A percentile compares a stretch with the other conserved stretches of the same genome.
phyloP scores from a whole-genome alignment of 2,329 filamentous ascomycete species.

The Didymella segeticola region DNA sequence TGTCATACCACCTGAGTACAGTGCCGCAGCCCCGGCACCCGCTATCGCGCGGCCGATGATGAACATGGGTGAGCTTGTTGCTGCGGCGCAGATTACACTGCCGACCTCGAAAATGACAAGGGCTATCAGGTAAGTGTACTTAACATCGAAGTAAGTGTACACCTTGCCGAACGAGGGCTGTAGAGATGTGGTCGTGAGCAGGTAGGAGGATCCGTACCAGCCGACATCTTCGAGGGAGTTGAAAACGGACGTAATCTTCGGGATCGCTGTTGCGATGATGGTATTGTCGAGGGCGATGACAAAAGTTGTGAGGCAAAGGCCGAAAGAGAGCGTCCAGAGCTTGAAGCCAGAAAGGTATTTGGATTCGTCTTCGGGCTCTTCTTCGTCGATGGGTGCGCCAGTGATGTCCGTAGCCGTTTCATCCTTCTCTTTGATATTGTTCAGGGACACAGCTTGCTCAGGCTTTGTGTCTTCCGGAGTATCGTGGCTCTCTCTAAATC shows the following conservation, averaged over 20 bases:
- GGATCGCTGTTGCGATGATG: conserved; percentile 50
- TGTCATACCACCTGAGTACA: conserved; percentile 61
- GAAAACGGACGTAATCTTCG: conserved; percentile 52
- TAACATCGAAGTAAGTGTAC: conserved; percentile 65
- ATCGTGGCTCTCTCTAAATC: not conserved
- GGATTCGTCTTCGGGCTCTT: conserved; percentile 44
- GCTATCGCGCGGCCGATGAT: conserved; percentile 64
- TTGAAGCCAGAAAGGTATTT: conserved; percentile 45
- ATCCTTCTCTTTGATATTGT: conserved; percentile 7
- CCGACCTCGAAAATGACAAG: conserved; percentile 60
- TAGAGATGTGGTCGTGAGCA: conserved; percentile 52
- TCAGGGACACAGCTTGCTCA: not conserved
- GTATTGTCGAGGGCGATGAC: conserved; percentile 51
- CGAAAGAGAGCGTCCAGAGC: conserved; percentile 43
- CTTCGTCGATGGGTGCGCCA: conserved; percentile 16
- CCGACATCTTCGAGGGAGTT: conserved; percentile 51
- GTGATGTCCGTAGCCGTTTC: not conserved
- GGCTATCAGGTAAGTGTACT: conserved; percentile 58
- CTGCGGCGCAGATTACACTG: conserved; percentile 60
- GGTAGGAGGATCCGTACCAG: conserved; percentile 54
- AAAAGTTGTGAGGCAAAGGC: conserved; percentile 46
- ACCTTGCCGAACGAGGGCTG: conserved; percentile 62
- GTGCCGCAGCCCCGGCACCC: conserved; percentile 59
- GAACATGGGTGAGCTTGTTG: conserved; percentile 58
- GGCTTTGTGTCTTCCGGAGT: not conserved